Evolutionary conservation across 1,284 basidiomycete genomes (phyloP).

Genomic region (Ceratobasidium sp.): DNA sequence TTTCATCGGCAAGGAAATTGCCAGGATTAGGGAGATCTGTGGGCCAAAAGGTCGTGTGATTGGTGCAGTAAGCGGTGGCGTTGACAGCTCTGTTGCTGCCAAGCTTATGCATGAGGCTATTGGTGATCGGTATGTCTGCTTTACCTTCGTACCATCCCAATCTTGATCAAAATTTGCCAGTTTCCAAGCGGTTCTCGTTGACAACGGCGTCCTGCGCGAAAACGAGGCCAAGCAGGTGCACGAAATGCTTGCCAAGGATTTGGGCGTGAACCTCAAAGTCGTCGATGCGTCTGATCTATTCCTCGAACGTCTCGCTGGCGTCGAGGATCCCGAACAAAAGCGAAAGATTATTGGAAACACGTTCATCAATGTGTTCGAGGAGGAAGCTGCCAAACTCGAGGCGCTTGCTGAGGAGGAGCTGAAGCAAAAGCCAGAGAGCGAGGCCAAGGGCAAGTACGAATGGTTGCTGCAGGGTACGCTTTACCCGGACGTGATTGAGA

Average conservation of each 20-base stretch:
- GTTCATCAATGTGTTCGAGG: constrained; percentile 98
- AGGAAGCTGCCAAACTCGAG: constrained; percentile 90
- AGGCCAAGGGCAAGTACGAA: constrained; percentile 89
- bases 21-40: constrained; percentile 93
- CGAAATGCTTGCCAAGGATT: constrained; percentile 91
- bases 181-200: constrained; percentile 99
- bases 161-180: constrained; percentile 53
- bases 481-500: constrained; percentile 99
- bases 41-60: constrained; percentile 96
- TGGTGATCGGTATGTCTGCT: constrained; percentile 77
- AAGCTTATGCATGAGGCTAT: constrained; percentile 99
- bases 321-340: constrained; percentile 97
- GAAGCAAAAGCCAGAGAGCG: constrained; percentile 66
- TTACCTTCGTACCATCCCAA: background rate
- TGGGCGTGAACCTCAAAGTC: constrained; percentile 96
- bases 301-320: constrained; percentile 84
- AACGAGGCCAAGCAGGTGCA: constrained; percentile 95
- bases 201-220: constrained; percentile 94
- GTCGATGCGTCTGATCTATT: constrained; percentile 96
- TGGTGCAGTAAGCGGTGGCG: constrained; percentile 96
- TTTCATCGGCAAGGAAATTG: constrained; percentile 98
- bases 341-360: constrained; percentile 99
- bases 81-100: constrained; percentile 97
- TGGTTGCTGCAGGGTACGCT: constrained; percentile 98
- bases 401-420: constrained; percentile 77